phyloP scores from a whole-genome alignment of 805 yeast genomes.

The Candida sanyiensis region DNA sequence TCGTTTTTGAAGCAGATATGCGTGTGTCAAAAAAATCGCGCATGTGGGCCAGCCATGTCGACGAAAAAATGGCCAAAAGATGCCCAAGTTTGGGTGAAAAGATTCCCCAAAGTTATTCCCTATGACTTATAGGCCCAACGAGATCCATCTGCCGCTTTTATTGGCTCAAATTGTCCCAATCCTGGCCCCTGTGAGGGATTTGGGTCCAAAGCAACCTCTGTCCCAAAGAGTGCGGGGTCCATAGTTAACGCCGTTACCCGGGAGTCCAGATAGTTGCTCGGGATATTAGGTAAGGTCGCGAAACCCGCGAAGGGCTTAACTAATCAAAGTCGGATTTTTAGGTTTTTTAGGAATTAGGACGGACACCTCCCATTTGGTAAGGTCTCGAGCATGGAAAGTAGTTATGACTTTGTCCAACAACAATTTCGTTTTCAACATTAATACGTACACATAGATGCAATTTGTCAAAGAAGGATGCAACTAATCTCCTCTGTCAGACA shows the following conservation, averaged over 20 bases:
- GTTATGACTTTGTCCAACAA: neutral
- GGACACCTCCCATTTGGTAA: too few species aligned
- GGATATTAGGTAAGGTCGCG: slow-evolving; percentile 9
- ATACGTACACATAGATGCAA: too few species aligned
- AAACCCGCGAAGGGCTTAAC: too few species aligned
- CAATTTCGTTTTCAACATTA: neutral
- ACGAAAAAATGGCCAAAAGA: neutral
- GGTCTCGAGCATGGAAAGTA: too few species aligned
- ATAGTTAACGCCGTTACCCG: slow-evolving; percentile 3
- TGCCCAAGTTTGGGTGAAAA: neutral
- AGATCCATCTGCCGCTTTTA: too few species aligned
- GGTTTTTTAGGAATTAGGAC: too few species aligned
- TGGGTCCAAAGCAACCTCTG: neutral
- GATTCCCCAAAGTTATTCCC: too few species aligned
- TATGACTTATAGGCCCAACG: too few species aligned
- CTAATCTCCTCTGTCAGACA: too few species aligned
- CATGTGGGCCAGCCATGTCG: slow-evolving; percentile 6
- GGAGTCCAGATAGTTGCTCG: slow-evolving; percentile 10
- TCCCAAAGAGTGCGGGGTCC: slow-evolving; percentile 2
- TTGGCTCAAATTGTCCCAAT: neutral
- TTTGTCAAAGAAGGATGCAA: too few species aligned
- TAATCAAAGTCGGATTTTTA: too few species aligned
- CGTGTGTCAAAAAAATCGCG: slow-evolving; percentile 11
- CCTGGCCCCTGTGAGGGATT: neutral
- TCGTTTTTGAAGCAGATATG: neutral